A percentile compares a stretch with the other conserved stretches of the same genome.
Evolutionary conservation across 2,329 filamentous ascomycete genomes (phyloP).

Genomic region (Fusarium lateritium): DNA sequence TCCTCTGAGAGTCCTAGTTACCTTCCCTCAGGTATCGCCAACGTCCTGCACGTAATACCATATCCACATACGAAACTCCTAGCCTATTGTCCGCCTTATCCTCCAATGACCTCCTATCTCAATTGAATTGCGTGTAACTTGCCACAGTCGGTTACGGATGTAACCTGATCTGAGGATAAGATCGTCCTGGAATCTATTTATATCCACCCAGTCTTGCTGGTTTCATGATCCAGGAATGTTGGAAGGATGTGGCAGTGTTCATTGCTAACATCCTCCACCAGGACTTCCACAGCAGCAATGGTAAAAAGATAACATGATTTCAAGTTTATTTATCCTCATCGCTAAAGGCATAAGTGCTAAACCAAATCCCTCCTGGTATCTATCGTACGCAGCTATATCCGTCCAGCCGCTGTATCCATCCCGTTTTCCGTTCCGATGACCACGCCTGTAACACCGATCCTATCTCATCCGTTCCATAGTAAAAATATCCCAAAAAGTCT

Average conservation of each 20-base stretch:
- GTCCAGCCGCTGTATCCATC: slow-evolving; percentile 27
- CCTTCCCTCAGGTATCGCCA: background rate
- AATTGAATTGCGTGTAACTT: background rate
- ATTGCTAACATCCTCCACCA: background rate
- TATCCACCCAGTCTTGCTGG: slow-evolving; percentile 9
- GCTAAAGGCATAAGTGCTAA: slow-evolving; percentile 10
- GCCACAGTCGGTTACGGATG: slow-evolving; percentile 11
- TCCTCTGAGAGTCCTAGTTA: background rate
- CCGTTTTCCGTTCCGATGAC: slow-evolving; percentile 26
- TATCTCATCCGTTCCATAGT: slow-evolving; percentile 16
- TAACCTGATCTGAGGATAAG: slow-evolving; percentile 7
- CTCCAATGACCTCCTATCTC: background rate
- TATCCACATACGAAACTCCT: background rate
- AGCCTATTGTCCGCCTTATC: background rate
- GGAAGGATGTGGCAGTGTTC: slow-evolving; percentile 30
- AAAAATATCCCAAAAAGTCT: slow-evolving; percentile 6
- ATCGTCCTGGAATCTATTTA: slow-evolving; percentile 31
- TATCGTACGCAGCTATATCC: slow-evolving; percentile 31
- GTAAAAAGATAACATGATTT: background rate
- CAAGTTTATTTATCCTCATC: slow-evolving; percentile 1
- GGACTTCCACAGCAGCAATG: background rate
- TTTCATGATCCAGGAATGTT: slow-evolving; percentile 3
- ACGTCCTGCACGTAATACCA: background rate
- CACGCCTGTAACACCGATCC: slow-evolving; percentile 38
- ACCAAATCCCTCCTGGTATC: slow-evolving; percentile 33